Conservation (phyloP, 1,139 yeast genomes). For the Saccharomyces pastorianus region DNA sequence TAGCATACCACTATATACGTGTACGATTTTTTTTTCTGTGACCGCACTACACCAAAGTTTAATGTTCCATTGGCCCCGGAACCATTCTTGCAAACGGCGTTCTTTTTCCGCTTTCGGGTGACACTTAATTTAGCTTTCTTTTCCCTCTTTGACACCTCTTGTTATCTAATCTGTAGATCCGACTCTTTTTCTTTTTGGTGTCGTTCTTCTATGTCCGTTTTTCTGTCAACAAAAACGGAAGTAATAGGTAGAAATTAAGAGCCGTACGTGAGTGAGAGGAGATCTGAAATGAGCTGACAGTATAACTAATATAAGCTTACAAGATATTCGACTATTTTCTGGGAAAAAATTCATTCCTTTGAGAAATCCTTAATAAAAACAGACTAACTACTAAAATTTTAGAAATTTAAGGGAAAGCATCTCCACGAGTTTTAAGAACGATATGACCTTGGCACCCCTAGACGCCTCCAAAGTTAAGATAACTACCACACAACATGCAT, state of each 20-base stretch:
- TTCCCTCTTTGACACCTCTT: neutral
- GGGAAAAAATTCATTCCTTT: neutral
- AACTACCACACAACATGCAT: slow-evolving; percentile 51
- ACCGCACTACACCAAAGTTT: neutral
- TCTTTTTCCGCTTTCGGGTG: too few species aligned
- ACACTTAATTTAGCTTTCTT: too few species aligned
- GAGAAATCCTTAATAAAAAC: neutral
- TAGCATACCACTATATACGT: neutral
- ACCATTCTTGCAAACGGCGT: neutral
- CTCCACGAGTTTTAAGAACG: neutral
- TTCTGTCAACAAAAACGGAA: neutral
- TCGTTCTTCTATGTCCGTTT: slow-evolving; percentile 1
- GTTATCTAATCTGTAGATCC: neutral
- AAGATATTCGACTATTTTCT: neutral
- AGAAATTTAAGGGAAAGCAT: too few species aligned
- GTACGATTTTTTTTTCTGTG: neutral
- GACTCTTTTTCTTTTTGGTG: neutral
- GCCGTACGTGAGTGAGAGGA: neutral
- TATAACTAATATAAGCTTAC: neutral
- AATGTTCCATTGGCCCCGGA: neutral
- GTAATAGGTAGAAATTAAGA: neutral
- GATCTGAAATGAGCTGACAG: neutral
- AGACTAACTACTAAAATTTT: neutral
- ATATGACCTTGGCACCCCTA: slow-evolving; percentile 35
- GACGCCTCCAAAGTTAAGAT: slow-evolving; percentile 64